These are phyloP conservation scores for bread wheat (Triticum aestivum) DNA, from an alignment of 176 grass and related monocot species.

Conservation along the genomic window IWGSC_CS_RefSeq_v2.1 NC_057807.1:139265616-139266115, in stretches of 20 bases:
- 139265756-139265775: conserved; percentile 75
- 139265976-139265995: conserved; percentile 76
- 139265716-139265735: conserved; percentile 61
- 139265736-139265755: conserved; percentile 81
- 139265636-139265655: conserved; percentile 25
- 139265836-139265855: conserved; percentile 74
- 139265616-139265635: conserved; percentile 44
- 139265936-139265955: conserved; percentile 81
- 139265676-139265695: conserved; percentile 86
- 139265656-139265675: conserved; percentile 73
- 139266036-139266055: conserved; percentile 64
- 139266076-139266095: conserved; percentile 74
- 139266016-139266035: conserved; percentile 65
- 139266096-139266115: conserved; percentile 75
- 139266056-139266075: conserved; percentile 79
- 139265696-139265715: conserved; percentile 74
- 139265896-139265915: conserved; percentile 84
- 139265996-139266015: conserved; percentile 62
- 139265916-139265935: conserved; percentile 94
- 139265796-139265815: conserved; percentile 54
- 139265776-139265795: conserved; percentile 65
- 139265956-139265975: conserved; percentile 69
- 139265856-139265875: conserved; percentile 35
- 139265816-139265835: conserved; percentile 60
- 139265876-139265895: conserved; percentile 38